Conservation (phyloP, 345 rosid species). For the Crucihimalaya himalaica region DNA sequence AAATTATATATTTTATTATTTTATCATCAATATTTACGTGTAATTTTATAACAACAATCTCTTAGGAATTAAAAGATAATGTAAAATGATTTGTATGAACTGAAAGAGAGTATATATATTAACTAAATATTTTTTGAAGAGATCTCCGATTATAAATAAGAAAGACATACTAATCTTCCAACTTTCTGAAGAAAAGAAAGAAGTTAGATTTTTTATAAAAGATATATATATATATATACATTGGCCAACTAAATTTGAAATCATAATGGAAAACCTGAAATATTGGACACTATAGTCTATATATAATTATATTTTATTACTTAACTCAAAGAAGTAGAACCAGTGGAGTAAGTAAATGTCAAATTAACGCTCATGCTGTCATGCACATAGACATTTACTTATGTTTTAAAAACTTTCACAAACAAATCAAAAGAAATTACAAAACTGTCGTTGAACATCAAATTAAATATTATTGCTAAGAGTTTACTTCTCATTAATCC, state of each 20-base stretch:
- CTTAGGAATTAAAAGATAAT: too few species aligned
- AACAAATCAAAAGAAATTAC: not conserved
- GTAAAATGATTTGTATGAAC: not conserved
- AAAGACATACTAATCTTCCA: not conserved
- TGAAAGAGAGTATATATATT: not conserved
- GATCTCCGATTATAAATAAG: too few species aligned
- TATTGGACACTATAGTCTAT: not conserved
- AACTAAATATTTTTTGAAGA: too few species aligned
- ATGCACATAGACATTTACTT: not conserved
- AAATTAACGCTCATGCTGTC: slow-evolving; percentile 18
- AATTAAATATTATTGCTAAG: slow-evolving; percentile 32
- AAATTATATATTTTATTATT: too few species aligned
- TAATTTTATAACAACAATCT: not conserved
- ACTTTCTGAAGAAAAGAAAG: too few species aligned
- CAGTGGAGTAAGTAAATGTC: slow-evolving; percentile 12
- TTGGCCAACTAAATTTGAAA: not conserved
- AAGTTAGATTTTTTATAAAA: too few species aligned
- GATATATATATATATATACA: not conserved
- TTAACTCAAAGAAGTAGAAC: not conserved
- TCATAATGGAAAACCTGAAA: too few species aligned
- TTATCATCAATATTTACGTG: too few species aligned
- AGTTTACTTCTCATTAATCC: slow-evolving; percentile 40
- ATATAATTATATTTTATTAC: not conserved
- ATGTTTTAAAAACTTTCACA: not conserved
- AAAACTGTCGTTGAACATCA: slow-evolving; percentile 13